Evolutionary conservation across 352 stramenopile genomes (phyloP).

Genomic region (Phytophthora boehmeriae): DNA sequence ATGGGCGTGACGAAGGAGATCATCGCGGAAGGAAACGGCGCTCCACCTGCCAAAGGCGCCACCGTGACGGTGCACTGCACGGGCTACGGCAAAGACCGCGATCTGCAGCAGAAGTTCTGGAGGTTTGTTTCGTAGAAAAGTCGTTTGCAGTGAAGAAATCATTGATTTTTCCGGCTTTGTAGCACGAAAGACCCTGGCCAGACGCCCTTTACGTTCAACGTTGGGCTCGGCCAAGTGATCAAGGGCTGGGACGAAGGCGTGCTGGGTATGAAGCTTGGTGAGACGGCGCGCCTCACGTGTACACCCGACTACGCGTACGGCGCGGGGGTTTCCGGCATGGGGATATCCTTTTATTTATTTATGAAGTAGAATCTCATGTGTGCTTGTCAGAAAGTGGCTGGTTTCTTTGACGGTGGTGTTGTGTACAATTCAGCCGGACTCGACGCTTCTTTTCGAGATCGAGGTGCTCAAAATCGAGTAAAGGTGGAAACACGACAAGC

Average conservation of each 20-base stretch:
- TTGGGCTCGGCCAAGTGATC: slow-evolving; percentile 94
- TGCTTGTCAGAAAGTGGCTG: too few species aligned
- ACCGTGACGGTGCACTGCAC: slow-evolving; percentile 87
- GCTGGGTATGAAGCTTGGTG: slow-evolving; percentile 84
- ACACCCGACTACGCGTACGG: slow-evolving; percentile 97
- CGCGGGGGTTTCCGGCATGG: slow-evolving; percentile 91
- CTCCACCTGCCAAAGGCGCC: slow-evolving; percentile 56
- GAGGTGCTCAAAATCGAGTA: slow-evolving; percentile 88
- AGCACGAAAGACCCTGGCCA: slow-evolving; percentile 95
- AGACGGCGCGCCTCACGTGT: slow-evolving; percentile 92
- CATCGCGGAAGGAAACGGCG: slow-evolving; percentile 55
- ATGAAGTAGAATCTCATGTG: too few species aligned
- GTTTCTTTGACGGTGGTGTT: slow-evolving; percentile 44
- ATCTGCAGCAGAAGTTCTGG: slow-evolving; percentile 93
- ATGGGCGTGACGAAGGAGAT: slow-evolving; percentile 77
- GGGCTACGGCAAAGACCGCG: slow-evolving; percentile 76
- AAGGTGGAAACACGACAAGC: slow-evolving; percentile 4
- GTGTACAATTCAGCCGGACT: slow-evolving; percentile 93
- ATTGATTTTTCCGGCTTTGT: neutral
- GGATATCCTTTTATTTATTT: slow-evolving; percentile 76
- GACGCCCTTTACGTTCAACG: slow-evolving; percentile 92
- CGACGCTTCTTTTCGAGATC: slow-evolving; percentile 92
- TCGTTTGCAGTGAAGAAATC: neutral
- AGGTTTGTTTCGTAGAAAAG: slow-evolving; percentile 35
- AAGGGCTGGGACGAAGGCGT: slow-evolving; percentile 96